Evolutionary conservation across 441 rosid species (phyloP).

Genomic region (Erodium trifolium): DNA sequence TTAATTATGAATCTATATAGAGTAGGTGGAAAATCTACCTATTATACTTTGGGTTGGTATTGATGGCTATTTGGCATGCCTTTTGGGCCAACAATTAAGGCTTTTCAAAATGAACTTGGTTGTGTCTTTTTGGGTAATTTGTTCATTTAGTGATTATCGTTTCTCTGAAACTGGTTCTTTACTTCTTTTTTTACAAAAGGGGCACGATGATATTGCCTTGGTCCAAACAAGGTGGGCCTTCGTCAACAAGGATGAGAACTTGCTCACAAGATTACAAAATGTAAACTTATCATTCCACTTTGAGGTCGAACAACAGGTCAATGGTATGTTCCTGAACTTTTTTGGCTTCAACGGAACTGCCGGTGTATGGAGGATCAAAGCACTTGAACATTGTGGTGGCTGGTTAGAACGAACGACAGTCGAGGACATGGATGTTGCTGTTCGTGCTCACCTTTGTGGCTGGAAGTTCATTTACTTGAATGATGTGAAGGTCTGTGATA

Average conservation of each 20-base stretch:
- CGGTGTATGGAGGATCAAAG: constrained; percentile 90
- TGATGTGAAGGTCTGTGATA: constrained; percentile 58
- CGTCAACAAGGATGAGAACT: constrained; percentile 87
- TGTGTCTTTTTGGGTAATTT: constrained; percentile 4
- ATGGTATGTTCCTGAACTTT: constrained; percentile 72
- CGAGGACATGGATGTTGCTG: too few species aligned
- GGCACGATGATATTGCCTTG: constrained; percentile 65
- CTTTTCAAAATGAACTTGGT: not conserved
- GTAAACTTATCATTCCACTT: constrained; percentile 84
- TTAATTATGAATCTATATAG: not conserved
- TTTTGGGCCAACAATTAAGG: not conserved
- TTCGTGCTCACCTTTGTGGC: constrained; percentile 24
- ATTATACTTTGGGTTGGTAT: not conserved
- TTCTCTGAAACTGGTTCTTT: constrained; percentile 12
- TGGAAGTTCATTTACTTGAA: constrained; percentile 83
- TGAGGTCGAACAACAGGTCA: constrained; percentile 92
- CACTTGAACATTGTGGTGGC: constrained; percentile 87
- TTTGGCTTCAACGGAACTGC: constrained; percentile 95
- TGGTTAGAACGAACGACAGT: constrained; percentile 45
- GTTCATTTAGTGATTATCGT: not conserved
- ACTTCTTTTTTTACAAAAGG: constrained; percentile 33
- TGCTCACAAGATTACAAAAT: constrained; percentile 86
- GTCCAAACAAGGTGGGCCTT: constrained; percentile 90
- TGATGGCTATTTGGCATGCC: not conserved
- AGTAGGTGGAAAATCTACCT: not conserved